Evolutionary conservation across 306 rosid genomes (phyloP), one percentile per base, ranked within the genome.

Genomic region (Dryas octopetala): DNA sequence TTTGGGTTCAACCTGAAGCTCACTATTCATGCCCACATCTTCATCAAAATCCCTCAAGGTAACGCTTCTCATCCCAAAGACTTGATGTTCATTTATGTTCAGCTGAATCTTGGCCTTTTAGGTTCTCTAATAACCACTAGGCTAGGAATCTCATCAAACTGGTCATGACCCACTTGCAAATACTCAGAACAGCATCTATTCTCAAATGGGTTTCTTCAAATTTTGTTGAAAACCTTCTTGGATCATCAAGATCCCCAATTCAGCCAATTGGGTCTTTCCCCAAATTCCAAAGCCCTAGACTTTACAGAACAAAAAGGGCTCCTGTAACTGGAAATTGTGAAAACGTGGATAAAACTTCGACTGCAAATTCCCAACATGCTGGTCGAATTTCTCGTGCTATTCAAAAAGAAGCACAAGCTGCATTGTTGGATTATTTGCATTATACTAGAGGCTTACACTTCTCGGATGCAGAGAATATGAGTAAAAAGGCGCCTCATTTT

Each of bases 391-490:
- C 77, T 38, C 74, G 28, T 63, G 66, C 80, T 48, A 50, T 70
- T 16, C 57, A 43, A 9, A 88, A 65, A 76, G 86, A 80, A 84
- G 98, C 90, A 13, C 91, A 89, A 83, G 85, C 80, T 38, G 98
- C 93, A 53, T 82, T 93, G 48, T 68, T 91, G 46, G 98, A 93
- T 1, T 93, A 93, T 75, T 89, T 93, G 58, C 87, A 93, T 73
- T 76, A 82, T 17, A 91, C 91, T 41, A 83, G 98, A 53, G 82
- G 87, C 78, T 53, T 93, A n/a, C 84, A 84, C 52, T 89, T 85
- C 78, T 5, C 72, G 57, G 97, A 91, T 54, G 98, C 98, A 1
- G 96, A 93, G 68, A 88, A 82, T 80, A 91, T 93, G 89, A 83
- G 96, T 79, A 89, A 54, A 78, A 86, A 91, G 80, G 84, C 96